Conservation (phyloP, 192 early-diverging fungal genomes). For the Endogone sp. region DNA sequence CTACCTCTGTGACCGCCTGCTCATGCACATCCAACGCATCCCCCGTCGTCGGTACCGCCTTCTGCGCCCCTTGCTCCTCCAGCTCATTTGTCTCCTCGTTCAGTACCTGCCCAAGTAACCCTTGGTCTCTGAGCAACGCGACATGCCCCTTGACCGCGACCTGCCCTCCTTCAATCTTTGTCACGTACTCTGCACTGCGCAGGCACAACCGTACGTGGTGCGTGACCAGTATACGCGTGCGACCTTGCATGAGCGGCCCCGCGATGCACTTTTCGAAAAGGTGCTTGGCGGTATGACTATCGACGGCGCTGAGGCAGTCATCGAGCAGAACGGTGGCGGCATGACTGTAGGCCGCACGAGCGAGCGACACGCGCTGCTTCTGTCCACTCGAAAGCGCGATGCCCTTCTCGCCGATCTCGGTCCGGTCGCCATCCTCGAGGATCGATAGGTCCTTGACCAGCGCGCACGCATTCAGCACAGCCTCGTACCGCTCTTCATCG, state of each 20-base stretch:
- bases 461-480: constrained; percentile 64
- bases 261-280: constrained; percentile 50
- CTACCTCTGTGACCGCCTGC: constrained; percentile 15
- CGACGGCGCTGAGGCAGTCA: constrained; percentile 67
- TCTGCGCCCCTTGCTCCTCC: neutral
- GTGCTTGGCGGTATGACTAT: constrained; percentile 37
- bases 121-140: constrained; percentile 14
- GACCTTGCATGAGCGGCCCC: constrained; percentile 61
- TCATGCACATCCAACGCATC: neutral
- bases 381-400: constrained; percentile 66
- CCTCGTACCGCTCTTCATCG: constrained; percentile 55
- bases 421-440: constrained; percentile 65
- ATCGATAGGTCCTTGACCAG: constrained; percentile 65
- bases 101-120: constrained; percentile 23
- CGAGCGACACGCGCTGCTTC: constrained; percentile 74
- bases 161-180: constrained; percentile 46
- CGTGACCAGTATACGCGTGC: constrained; percentile 80
- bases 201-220: constrained; percentile 66
- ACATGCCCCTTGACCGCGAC: constrained; percentile 27
- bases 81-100: constrained; percentile 27
- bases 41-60: neutral
- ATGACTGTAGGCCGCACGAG: constrained; percentile 72
- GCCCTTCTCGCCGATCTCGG: constrained; percentile 64
- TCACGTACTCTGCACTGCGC: constrained; percentile 41
- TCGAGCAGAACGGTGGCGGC: constrained; percentile 74